These are phyloP conservation scores for Lentinus brumalis DNA, from an alignment of 768 basidiomycete species.

Conservation along the genomic window DNA sequence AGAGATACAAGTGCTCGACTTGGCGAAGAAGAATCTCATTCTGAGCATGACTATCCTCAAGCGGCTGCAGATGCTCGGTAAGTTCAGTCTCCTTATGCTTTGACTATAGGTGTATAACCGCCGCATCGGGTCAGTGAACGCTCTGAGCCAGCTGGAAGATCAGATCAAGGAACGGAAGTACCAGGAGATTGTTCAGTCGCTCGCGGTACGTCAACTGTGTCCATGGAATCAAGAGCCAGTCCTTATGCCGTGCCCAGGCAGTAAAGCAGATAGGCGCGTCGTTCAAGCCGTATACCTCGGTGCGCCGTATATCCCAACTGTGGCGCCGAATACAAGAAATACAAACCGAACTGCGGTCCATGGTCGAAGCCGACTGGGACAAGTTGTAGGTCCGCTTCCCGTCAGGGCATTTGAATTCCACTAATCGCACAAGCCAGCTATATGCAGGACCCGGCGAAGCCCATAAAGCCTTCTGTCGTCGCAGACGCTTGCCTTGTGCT, in stretches of 20 bases:
- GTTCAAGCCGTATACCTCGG: constrained; percentile 78
- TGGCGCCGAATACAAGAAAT: constrained; percentile 81
- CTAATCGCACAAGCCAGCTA: constrained; percentile 53
- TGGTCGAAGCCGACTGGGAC: constrained; percentile 91
- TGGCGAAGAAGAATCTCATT: constrained; percentile 92
- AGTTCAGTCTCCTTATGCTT: constrained; percentile 26
- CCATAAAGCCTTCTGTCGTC: constrained; percentile 64
- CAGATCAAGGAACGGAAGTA: constrained; percentile 80
- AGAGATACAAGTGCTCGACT: constrained; percentile 92
- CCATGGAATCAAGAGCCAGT: not conserved
- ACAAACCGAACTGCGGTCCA: constrained; percentile 77
- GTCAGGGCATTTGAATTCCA: not conserved
- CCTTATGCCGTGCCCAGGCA: constrained; percentile 50
- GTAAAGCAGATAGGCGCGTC: constrained; percentile 82
- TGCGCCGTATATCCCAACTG: constrained; percentile 75
- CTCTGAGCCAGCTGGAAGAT: constrained; percentile 77
- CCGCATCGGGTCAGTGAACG: constrained; percentile 61
- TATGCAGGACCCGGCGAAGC: constrained; percentile 70
- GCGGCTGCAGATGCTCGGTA: constrained; percentile 92
- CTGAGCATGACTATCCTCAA: constrained; percentile 88
- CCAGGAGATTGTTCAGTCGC: constrained; percentile 77
- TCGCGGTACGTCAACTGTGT: constrained; percentile 57
- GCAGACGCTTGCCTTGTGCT: constrained; percentile 86
- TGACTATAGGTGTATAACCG: not conserved
- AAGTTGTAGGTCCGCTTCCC: constrained; percentile 64